Percentiles rank a stretch among this genome's conserved stretches.
Conservation (phyloP, 306 rosid species). For the Corylus americana region DNA sequence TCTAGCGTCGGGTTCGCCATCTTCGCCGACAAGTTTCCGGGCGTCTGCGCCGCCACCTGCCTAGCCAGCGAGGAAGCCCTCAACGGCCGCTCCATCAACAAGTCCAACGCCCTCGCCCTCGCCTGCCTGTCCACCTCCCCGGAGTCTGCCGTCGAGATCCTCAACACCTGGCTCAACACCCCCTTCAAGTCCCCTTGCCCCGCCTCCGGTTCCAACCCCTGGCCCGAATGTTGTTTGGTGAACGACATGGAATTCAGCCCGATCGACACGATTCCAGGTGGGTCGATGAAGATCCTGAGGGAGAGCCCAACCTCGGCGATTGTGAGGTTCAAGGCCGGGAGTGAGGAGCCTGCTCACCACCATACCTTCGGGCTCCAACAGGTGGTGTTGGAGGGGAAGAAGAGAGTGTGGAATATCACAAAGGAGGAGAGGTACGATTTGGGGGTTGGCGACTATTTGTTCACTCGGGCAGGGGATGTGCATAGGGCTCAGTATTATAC, state of each 20-base stretch:
- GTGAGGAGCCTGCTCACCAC: constrained; percentile 90
- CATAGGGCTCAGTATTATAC: constrained; percentile 72
- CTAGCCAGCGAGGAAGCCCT: constrained; percentile 58
- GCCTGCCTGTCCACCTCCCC: constrained; percentile 68
- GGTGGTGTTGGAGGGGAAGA: constrained; percentile 74
- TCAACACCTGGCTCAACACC: constrained; percentile 71
- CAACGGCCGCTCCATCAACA: constrained; percentile 79
- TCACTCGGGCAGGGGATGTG: constrained; percentile 76
- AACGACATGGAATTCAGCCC: constrained; percentile 60
- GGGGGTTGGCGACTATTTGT: constrained; percentile 65
- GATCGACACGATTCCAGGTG: constrained; percentile 78
- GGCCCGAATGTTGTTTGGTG: constrained; percentile 69
- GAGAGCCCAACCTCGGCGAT: constrained; percentile 82
- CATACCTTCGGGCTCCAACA: constrained; percentile 84
- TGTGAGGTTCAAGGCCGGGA: constrained; percentile 75
- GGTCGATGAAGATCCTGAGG: constrained; percentile 77
- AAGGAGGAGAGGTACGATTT: constrained; percentile 68
- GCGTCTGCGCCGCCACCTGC: constrained; percentile 71
- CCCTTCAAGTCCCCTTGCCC: constrained; percentile 77
- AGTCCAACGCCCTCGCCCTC: constrained; percentile 83
- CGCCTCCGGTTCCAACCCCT: constrained; percentile 58
- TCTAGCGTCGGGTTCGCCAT: constrained; percentile 87
- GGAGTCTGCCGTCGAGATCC: constrained; percentile 55
- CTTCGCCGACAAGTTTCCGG: constrained; percentile 87
- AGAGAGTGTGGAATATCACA: constrained; percentile 83